Evolutionary conservation across 352 stramenopile species (phyloP).

Genomic region (Phytophthora pini): DNA sequence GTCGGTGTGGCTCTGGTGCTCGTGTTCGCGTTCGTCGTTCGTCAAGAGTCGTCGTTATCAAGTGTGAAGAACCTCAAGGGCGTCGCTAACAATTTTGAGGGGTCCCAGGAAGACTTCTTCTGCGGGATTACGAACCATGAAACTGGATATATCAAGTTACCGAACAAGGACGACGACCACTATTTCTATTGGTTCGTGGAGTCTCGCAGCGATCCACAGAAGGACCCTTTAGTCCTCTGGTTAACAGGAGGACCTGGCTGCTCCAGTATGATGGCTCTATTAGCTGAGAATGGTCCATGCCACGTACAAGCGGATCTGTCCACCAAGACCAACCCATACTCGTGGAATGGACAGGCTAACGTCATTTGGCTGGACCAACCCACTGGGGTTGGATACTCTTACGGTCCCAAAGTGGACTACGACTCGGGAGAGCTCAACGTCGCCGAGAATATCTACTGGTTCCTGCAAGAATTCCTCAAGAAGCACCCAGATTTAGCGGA

Average conservation of each 20-base stretch:
- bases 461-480: constrained; percentile 73
- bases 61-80: constrained; percentile 33
- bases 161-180: constrained; percentile 56
- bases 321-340: constrained; percentile 56
- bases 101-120: constrained; percentile 32
- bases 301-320: constrained; percentile 50
- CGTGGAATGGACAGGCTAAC: constrained; percentile 73
- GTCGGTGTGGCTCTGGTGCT: constrained; percentile 43
- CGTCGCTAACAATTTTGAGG: constrained; percentile 17
- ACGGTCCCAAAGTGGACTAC: constrained; percentile 45
- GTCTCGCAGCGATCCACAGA: constrained; percentile 38
- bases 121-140: constrained; percentile 50
- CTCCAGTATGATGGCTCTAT: constrained; percentile 61
- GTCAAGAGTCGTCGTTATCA: constrained; percentile 30
- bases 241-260: constrained; percentile 69
- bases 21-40: constrained; percentile 39
- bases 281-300: constrained; percentile 76
- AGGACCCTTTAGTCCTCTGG: constrained; percentile 71
- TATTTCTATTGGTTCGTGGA: constrained; percentile 82
- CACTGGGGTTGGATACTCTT: constrained; percentile 69
- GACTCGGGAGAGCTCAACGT: constrained; percentile 62
- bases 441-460: constrained; percentile 73
- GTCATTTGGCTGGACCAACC: constrained; percentile 83
- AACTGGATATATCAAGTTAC: constrained; percentile 59
- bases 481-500: constrained; percentile 55